Evolutionary conservation across 2,329 filamentous ascomycete genomes (phyloP), one percentile per base, ranked within the genome.

Genomic region (Talaromyces sp.): DNA sequence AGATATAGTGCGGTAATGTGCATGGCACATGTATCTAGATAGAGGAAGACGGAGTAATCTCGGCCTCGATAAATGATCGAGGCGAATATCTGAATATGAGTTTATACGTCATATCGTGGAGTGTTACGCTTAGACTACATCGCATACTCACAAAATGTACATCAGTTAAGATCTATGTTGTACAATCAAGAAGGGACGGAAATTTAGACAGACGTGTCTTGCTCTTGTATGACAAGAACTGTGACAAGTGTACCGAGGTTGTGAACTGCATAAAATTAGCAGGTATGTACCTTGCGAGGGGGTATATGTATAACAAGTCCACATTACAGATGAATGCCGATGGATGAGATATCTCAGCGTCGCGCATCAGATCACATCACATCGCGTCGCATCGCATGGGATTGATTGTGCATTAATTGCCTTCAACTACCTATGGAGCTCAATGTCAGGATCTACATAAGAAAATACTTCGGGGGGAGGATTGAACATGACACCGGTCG

Each of bases 11-110:
- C 37, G 56, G 56, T 59, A 43, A 59, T 37, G 22, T 59, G 56
- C 39, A 59, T 59, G 56, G 22, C 37, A 45, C 31, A 59, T 59
- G 56, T 43, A 59, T 41, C 25, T 33, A 52, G 47, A 10, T 59
- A 41, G 25, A 27, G 3, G 3, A 17, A 1, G 8, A 33, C 39
- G 37, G 15, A 6, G 56, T 45, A 59, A 59, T 45, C 3, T 41
- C 22, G 35, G 19, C 15, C 7, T 31, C 5, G n/a, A 58, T 22
- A 10, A 11, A 37, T 10, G 35, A 41, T 41, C 25, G 27, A 59
- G 5, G 3, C 4, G 37, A 19, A 56, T 59, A 59, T 59, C 39
- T 37, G 33, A 56, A 27, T 19, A 10, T 33, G 22, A 39, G 15
- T 7, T 9, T 58, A 41, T 25, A 43, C 43, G 7, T 58, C 56